Evolutionary conservation across 441 rosid genomes (phyloP), one percentile per base, ranked within the genome.

Genomic region (Theobroma grandiflorum): DNA sequence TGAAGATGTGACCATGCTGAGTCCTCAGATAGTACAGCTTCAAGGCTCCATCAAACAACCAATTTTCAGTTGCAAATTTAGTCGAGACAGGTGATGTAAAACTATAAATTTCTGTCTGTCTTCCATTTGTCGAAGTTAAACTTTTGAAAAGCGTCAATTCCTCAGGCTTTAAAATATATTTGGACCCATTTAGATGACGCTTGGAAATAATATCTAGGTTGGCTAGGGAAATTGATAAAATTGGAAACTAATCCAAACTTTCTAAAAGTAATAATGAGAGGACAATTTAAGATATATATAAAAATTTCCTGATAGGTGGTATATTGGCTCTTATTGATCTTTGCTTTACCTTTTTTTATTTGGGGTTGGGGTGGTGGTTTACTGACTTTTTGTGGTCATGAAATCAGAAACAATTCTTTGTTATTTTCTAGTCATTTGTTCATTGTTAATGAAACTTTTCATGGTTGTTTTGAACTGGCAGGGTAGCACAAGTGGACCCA

Each of bases 11-110:
- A 94, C 97, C 71, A 88, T 87, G 75, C 80, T 86, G 81, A 96
- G 99, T 80, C 98, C 99, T 82, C 98, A 94, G 88, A 91, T 96
- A 65, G 98, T 92, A 83, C 99, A 96, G 89, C 97, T 93, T 80
- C 98, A 89, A 81, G 95, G 98, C 82, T 91, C 98, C 43, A 88
- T 89, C 79, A 94, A 87, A 91, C 98, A 94, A 76, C 97, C 97
- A 59, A 94, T 96, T 87, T 94, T 96, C 82, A 94, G 98, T 72
- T 96, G 98, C 93, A 88, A 94, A 78, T 96, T 96, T 84, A 93
- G 91, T 81, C 91, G 90, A 81, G 98, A 96, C 87, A 96, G 98
- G 98, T 95, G 85, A 85, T 64, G 55, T 76, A 80, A 53, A 72
- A n/a, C 63, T 53, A 53, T 33, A 38, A 78, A 72, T 76, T 64